Conservation (phyloP, 306 rosid genomes). For the Mimosa bimucronata region DNA sequence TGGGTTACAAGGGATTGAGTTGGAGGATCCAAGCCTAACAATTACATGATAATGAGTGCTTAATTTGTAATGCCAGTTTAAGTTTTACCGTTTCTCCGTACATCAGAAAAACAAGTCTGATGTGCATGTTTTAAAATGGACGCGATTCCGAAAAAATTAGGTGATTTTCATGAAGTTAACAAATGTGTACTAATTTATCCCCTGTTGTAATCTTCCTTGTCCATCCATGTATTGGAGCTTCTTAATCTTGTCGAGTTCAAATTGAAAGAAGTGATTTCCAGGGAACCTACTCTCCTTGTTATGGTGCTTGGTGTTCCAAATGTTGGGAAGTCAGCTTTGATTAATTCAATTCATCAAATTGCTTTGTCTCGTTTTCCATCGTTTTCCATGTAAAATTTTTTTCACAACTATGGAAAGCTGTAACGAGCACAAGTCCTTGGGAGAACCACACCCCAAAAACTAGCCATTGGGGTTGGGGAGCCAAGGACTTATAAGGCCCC, state of each 20-base stretch:
- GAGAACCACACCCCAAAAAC: no score
- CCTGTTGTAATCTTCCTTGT: background rate
- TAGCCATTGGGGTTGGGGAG: no score
- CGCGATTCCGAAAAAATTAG: background rate
- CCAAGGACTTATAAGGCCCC: no score
- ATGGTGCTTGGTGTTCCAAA: conserved; percentile 97
- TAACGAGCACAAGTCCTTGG: no score
- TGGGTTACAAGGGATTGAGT: no score
- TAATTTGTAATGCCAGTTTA: background rate
- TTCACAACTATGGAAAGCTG: no score
- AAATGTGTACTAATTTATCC: background rate
- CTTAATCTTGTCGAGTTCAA: conserved; percentile 80
- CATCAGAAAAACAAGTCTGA: background rate
- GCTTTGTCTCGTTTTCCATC: conserved; percentile 69
- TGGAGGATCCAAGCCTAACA: background rate
- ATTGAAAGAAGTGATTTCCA: conserved; percentile 72
- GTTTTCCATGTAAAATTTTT: conserved; percentile 63
- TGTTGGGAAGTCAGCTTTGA: conserved; percentile 87
- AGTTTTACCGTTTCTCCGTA: background rate
- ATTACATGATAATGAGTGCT: background rate
- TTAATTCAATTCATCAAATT: conserved; percentile 84
- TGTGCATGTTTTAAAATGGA: background rate
- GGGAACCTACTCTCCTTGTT: conserved; percentile 89
- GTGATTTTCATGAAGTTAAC: background rate
- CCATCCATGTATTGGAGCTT: conserved; percentile 49